Evolutionary conservation across 306 rosid species (phyloP).

Genomic region (Malus orientalis): DNA sequence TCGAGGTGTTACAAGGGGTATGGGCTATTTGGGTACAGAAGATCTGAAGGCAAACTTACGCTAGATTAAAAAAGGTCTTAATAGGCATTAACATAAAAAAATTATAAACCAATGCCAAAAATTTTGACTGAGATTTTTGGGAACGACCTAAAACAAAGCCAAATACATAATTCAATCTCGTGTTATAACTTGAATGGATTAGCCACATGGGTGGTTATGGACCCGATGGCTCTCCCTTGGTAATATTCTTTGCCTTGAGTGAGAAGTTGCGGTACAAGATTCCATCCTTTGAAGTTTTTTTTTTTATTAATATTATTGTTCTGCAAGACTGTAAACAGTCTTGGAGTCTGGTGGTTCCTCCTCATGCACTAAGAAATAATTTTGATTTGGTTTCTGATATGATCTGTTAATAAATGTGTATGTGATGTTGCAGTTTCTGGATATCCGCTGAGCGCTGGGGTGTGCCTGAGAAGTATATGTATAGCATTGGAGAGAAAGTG

Average conservation of each 20-base stretch:
- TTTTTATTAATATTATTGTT: not conserved
- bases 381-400: not conserved
- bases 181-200: too few relatives aligned
- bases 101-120: too few relatives aligned
- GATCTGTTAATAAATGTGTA: not conserved
- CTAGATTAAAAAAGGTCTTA: too few relatives aligned
- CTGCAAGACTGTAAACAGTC: not conserved
- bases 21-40: too few relatives aligned
- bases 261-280: not conserved
- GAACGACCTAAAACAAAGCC: too few relatives aligned
- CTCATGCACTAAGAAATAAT: not conserved
- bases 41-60: too few relatives aligned
- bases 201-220: too few relatives aligned
- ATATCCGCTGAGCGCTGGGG: not conserved
- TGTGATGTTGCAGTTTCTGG: not conserved
- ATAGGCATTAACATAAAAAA: too few relatives aligned
- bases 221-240: not conserved
- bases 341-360: not conserved
- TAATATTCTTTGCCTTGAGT: not conserved
- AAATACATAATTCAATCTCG: too few relatives aligned
- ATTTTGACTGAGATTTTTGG: too few relatives aligned
- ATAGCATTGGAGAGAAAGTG: not conserved
- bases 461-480: not conserved
- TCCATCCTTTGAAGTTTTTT: not conserved
- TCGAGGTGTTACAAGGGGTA: too few relatives aligned